phyloP scores from a whole-genome alignment of 2,329 filamentous ascomycete species.

The Aspergillus pseudoterreus region DNA sequence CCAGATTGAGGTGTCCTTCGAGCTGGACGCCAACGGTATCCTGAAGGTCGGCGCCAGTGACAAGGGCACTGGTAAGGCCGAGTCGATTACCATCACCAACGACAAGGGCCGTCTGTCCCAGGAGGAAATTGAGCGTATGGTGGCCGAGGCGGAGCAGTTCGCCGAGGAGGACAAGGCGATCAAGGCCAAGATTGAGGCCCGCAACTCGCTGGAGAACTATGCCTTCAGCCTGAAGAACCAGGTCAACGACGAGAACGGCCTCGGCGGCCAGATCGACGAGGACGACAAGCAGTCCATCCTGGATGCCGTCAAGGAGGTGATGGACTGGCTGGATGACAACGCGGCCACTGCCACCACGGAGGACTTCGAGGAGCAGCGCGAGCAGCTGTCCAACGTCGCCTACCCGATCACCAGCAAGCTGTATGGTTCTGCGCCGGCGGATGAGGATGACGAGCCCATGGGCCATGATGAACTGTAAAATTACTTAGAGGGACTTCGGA shows the following conservation, averaged over 20 bases:
- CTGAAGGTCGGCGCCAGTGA: constrained; percentile 93
- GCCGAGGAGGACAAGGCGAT: constrained; percentile 99
- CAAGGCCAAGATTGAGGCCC: constrained; percentile 92
- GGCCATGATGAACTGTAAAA: constrained; percentile 76
- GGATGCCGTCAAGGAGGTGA: constrained; percentile 94
- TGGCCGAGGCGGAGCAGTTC: constrained; percentile 95
- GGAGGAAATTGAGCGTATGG: constrained; percentile 99
- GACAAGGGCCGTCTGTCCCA: constrained; percentile 96
- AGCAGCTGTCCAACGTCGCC: constrained; percentile 94
- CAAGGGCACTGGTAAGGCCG: constrained; percentile 96
- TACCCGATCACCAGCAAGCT: constrained; percentile 99
- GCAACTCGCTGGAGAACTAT: constrained; percentile 98
- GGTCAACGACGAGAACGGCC: constrained; percentile 91
- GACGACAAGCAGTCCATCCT: constrained; percentile 97
- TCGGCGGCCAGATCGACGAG: constrained; percentile 96
- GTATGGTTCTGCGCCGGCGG: constrained; percentile 66
- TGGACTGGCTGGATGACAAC: constrained; percentile 97
- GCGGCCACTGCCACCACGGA: constrained; percentile 77
- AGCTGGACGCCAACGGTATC: constrained; percentile 97
- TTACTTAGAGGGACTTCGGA: constrained; percentile 36
- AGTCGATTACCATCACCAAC: constrained; percentile 98
- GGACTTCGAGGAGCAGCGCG: constrained; percentile 99
- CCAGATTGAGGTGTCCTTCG: constrained; percentile 97
- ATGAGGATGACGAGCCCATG: constrained; percentile 67
- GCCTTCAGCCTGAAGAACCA: constrained; percentile 99